Base-by-base conservation (phyloP, 805 yeast species). In the Grigorovia jiainica region DNA sequence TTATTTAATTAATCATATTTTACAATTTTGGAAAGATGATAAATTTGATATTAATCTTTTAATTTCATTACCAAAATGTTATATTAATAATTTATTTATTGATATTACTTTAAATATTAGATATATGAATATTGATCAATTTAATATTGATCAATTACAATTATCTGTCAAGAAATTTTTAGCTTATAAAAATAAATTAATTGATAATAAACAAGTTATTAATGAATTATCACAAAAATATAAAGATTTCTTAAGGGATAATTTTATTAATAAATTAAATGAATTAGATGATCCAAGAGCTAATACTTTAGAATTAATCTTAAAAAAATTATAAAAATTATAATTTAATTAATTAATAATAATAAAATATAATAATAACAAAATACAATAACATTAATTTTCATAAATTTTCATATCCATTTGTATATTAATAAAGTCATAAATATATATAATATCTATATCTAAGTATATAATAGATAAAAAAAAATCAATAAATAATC, bases 21-120 rank as follows among this genome's bases (percentile, higher is more conserved):
- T 85, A 30, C 67, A 69, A 39, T 73, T 69, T 53, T 62, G 84
- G 49, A 70, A 70, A 48, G 53, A 56, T 11, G 65, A 68, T 30
- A 67, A 65, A 43, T 62, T 70, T 13, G 48, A 63, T 6, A 67
- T 57, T 18, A 41, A 45, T 13, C 42, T 59, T n/a, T 49, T 48
- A 13, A 38, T 45, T 16, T 57, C 55, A 19, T 37, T 56, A 17
- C 56, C 58, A 13, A 54, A 67, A 44, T 50, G 63, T 4, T 66
- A 70, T 43, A 66, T 75, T 18, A 47, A 66, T 16, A 48, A 67
- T 9, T 45, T 72, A 27, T 47, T 71, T 30, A 57, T 75, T 41
- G 90, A 81, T 57, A 67, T 84, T 39, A 73, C 81, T 2, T 62
- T 85, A 45, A 82, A 90, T 6, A 65, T 87, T 25, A 76, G 94